Percentiles rank a stretch among this genome's conserved stretches.
These are phyloP conservation scores for Aspergillus homomorphus DNA, from an alignment of 495 filamentous ascomycete species.

Conservation along the genomic window DNA sequence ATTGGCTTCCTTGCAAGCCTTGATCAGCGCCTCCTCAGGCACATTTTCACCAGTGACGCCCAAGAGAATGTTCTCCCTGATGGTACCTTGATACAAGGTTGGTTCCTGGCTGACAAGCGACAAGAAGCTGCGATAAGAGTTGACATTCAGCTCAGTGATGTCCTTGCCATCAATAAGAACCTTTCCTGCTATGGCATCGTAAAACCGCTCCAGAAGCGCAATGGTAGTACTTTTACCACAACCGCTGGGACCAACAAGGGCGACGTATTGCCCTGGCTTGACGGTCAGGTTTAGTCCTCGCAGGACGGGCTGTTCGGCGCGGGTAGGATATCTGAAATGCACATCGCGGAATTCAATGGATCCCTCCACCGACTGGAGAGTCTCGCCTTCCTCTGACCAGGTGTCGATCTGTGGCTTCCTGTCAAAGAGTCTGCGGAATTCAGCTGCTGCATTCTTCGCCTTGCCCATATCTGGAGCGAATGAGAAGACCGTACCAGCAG, in stretches of 20 bases:
- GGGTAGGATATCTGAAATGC: conserved; percentile 77
- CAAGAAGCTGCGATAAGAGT: conserved; percentile 70
- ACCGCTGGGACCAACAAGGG: conserved; percentile 76
- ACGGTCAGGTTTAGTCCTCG: conserved; percentile 69
- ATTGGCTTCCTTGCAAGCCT: conserved; percentile 83
- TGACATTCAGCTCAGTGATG: conserved; percentile 71
- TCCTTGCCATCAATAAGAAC: conserved; percentile 72
- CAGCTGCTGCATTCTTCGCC: conserved; percentile 72
- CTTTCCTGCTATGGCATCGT: conserved; percentile 71
- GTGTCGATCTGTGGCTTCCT: conserved; percentile 73
- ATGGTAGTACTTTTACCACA: conserved; percentile 86
- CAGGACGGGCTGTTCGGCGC: conserved; percentile 75
- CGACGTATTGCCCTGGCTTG: conserved; percentile 73
- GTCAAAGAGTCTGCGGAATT: conserved; percentile 77
- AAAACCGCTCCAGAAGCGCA: conserved; percentile 78
- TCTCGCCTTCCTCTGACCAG: conserved; percentile 73
- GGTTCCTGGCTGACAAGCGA: conserved; percentile 86
- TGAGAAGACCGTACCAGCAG: conserved; percentile 82
- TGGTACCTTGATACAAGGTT: conserved; percentile 80
- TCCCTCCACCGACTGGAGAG: conserved; percentile 57
- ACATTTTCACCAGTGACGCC: conserved; percentile 62
- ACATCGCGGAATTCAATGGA: conserved; percentile 75
- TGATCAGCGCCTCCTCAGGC: conserved; percentile 63
- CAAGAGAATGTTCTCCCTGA: conserved; percentile 78
- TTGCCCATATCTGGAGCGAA: conserved; percentile 88